Evolutionary conservation across 257 asterid species (phyloP), one percentile per base, ranked within the genome.

Genomic region (Solanum neorickii): DNA sequence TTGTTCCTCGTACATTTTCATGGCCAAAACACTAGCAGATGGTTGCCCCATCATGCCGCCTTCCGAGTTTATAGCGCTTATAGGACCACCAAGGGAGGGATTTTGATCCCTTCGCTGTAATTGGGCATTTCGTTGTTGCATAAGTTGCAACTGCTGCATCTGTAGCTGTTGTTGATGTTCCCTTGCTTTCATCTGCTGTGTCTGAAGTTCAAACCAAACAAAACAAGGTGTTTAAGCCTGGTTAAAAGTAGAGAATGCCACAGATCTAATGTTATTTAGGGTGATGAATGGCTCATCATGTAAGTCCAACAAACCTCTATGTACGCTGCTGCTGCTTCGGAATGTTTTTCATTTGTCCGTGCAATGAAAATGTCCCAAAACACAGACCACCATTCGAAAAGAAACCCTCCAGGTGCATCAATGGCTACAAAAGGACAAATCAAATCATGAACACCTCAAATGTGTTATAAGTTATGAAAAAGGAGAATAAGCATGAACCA

Each of bases 401-500:
- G 96, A 93, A 97, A 97, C 77, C 99, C 99, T 87, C 99, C 99
- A 37, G 99, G 99, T 16, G 99, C 99, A 88, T 97, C 99, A 89
- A 97, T 97, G 49, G 99, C 99, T 97, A 91, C 90, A 91, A 89
- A 73, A 66, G 69, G 83, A 60, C 23, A 82, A 12, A 62, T n/a
- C 65, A 27, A 72, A 72, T 65, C 73, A 47, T 39, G 29, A 85
- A 87, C 18, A 76, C 76, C 73, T 39, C 62, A 12, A 25, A 27
- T 16, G 41, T 10, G 65, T 5, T 0, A 25, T 25, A 20, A 76
- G 14, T 25, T 42, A 46, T 16, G 62, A 47, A 16, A 78, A 78
- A 78, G 14, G 84, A 78, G 65, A 78, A 46, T 15, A 49, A 47
- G 0, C 69, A 49, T 29, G 44, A 80, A 47, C 27, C 0, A 16